These are phyloP conservation scores for Mycena leptocephala DNA, from an alignment of 768 basidiomycete species.

Conservation along the genomic window DNA sequence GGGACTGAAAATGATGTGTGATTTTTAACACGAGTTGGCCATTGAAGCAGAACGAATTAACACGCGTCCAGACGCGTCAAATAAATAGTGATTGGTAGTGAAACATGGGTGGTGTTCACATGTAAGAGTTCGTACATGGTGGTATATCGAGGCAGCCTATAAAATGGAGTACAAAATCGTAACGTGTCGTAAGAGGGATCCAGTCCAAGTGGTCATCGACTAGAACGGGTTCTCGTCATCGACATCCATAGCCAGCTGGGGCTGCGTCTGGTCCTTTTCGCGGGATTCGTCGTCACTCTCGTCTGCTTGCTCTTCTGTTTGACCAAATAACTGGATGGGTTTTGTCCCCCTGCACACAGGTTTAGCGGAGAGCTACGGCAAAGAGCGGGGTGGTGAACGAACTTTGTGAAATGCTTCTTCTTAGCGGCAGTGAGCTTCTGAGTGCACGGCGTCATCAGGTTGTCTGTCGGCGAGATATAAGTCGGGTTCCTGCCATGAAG, in stretches of 20 bases:
- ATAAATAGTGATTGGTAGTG: neutral
- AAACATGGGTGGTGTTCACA: neutral
- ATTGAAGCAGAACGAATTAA: no score
- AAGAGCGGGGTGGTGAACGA: constrained; percentile 45
- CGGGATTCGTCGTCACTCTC: constrained; percentile 57
- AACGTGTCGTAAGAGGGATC: constrained; percentile 17
- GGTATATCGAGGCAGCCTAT: constrained; percentile 27
- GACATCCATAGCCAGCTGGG: constrained; percentile 52
- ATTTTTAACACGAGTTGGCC: no score
- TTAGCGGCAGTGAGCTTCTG: constrained; percentile 93
- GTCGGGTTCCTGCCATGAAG: constrained; percentile 79
- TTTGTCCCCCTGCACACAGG: constrained; percentile 67
- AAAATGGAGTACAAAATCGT: constrained; percentile 34
- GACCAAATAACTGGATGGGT: constrained; percentile 74
- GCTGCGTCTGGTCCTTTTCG: constrained; percentile 47
- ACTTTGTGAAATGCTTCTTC: constrained; percentile 97
- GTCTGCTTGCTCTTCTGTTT: constrained; percentile 58
- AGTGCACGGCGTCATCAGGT: constrained; percentile 93
- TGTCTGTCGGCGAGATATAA: constrained; percentile 95
- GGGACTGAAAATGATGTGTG: no score
- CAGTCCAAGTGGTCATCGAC: constrained; percentile 16
- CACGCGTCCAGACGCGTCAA: constrained; percentile 2
- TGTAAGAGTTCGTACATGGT: constrained; percentile 31
- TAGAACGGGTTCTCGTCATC: constrained; percentile 86
- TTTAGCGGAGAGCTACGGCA: constrained; percentile 22